phyloP scores from a whole-genome alignment of 345 rosid species.

The Ceriops decandra region DNA sequence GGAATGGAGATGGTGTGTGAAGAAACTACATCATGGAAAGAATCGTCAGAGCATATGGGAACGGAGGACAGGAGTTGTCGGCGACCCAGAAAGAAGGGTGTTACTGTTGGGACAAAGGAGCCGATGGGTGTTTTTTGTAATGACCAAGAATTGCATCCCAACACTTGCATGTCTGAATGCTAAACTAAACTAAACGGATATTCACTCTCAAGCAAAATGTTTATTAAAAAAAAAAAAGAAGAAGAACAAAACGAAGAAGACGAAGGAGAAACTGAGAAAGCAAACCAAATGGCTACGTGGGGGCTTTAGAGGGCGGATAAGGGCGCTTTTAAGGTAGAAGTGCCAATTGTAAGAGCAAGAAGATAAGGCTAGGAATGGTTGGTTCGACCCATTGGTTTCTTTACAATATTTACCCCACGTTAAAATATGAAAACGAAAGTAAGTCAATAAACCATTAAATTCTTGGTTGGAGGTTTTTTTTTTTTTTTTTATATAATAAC shows the following conservation, averaged over 20 bases:
- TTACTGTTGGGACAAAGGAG: conserved; percentile 6
- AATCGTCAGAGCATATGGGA: conserved; percentile 13
- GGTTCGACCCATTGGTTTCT: too few species aligned
- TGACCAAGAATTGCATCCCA: conserved; percentile 25
- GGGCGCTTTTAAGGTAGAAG: background rate
- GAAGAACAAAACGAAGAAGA: background rate
- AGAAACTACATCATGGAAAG: conserved; percentile 2
- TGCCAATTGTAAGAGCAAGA: background rate
- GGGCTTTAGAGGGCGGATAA: background rate
- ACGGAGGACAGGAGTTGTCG: conserved; percentile 34
- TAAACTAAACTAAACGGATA: background rate
- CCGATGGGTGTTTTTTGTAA: conserved; percentile 18
- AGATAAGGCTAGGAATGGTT: background rate
- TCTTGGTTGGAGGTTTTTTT: too few species aligned
- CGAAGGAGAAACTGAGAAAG: background rate
- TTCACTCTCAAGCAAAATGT: background rate
- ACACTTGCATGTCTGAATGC: conserved; percentile 18
- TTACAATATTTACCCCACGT: too few species aligned
- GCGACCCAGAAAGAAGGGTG: conserved; percentile 29
- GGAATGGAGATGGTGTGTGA: conserved; percentile 18
- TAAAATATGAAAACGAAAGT: too few species aligned
- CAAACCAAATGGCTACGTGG: background rate
- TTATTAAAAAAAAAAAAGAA: too few species aligned
- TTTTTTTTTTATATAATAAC: too few species aligned
- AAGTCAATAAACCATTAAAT: too few species aligned